Evolutionary conservation across 306 rosid species (phyloP), one percentile per base, ranked within the genome.

Genomic region (Cucurbita argyrosperma): DNA sequence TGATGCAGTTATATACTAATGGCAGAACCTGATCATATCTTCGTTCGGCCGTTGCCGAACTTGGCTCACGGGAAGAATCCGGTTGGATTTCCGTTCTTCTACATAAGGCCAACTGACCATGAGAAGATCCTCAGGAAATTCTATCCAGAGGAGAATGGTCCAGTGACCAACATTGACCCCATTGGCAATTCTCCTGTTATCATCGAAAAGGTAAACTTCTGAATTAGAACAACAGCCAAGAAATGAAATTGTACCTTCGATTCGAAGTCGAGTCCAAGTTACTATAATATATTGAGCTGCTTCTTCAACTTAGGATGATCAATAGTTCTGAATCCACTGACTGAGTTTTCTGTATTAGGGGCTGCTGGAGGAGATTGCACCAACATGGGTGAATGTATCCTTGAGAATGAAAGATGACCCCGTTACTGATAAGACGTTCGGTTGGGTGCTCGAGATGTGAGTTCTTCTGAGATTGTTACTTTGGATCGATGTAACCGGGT

Each of bases 401-500:
- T 79, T 92, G 87, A 83, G 77, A 83, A 92, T 92, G 96, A 92
- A 92, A 83, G 92, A 90, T 71, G 98, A 92, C 75, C 81, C 76
- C 3, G 88, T 84, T 79, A 87, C 98, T 0, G 98, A 92, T 82
- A 88, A 92, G 87, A 82, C 90, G 79, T 92, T 92, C 56, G 98
- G 98, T 80, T 92, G 96, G 98, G 98, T 90, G 83, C 98, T 90
- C 79, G 96, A 92, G 84, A 92, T 92, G 98, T 92, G 74, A 90
- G 98, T 83, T 78, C 64, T 72, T 38, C 30, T 54, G 30, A 45
- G 54, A 66, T 66, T 65, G 19, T 42, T 66, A 42, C 23, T 62
- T 16, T 11, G 68, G 68, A 19, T 65, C 13, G 13, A 8, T 66
- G 55, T 19, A 66, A 45, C 50, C 11, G 5, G 18, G 45, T 45